These are phyloP conservation scores for Gracilaria vermiculophylla DNA, from an alignment of 23 red algal genomes.

Conservation along the genomic window DNA sequence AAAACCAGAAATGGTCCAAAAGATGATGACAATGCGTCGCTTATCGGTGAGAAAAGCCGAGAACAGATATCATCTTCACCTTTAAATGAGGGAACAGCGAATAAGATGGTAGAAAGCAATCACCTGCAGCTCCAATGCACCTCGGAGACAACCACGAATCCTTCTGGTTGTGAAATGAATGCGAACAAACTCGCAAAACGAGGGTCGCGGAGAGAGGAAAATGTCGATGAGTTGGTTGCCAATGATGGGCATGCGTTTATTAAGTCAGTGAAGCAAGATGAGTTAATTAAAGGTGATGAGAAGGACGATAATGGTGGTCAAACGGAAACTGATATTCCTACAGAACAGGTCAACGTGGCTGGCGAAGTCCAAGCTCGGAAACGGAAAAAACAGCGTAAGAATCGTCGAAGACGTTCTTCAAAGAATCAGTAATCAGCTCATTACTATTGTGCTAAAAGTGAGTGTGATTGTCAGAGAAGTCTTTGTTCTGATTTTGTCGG, in stretches of 20 bases:
- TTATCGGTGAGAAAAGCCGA: not conserved
- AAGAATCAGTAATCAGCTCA: not conserved
- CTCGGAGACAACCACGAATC: not conserved
- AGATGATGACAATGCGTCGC: not conserved
- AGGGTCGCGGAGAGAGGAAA: not conserved
- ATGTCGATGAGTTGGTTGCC: not conserved
- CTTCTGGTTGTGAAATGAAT: not conserved
- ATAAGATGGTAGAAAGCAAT: not conserved
- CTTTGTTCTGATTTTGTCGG: not conserved
- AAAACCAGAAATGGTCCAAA: not conserved
- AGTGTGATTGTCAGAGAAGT: no score
- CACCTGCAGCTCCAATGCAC: not conserved
- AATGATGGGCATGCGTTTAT: not conserved
- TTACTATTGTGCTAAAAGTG: no score
- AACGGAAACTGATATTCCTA: not conserved
- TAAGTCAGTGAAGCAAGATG: not conserved
- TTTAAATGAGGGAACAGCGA: not conserved
- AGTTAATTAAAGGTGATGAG: not conserved
- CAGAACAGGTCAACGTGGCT: not conserved
- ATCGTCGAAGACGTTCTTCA: not conserved
- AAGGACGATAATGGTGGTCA: not conserved
- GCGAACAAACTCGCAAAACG: not conserved
- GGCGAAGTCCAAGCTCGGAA: not conserved
- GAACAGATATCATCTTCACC: not conserved
- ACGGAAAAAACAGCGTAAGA: slow-evolving; percentile 50